These are phyloP conservation scores for Phialemonium atrogriseum DNA, from an alignment of 2,329 filamentous ascomycete genomes.

Conservation along the genomic window DNA sequence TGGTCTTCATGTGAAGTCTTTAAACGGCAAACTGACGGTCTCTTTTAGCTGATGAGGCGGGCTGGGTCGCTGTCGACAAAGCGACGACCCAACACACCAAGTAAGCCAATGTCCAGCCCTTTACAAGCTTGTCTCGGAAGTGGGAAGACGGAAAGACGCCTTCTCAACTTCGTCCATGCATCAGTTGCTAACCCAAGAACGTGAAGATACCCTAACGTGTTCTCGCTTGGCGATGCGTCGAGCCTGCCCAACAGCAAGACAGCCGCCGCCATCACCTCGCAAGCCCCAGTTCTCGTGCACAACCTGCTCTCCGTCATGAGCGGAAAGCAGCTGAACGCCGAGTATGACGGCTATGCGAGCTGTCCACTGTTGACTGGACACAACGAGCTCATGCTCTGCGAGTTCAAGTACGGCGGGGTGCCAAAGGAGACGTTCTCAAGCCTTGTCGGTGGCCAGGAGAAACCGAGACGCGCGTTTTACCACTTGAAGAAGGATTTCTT, in stretches of 20 bases:
- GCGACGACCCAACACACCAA: constrained; percentile 11
- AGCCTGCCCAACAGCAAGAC: constrained; percentile 33
- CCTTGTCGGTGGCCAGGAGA: constrained; percentile 27
- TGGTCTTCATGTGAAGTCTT: no score
- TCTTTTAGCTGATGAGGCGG: constrained; percentile 13
- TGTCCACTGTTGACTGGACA: constrained; percentile 37
- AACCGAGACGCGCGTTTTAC: constrained; percentile 29
- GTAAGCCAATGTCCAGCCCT: no score
- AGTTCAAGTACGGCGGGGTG: constrained; percentile 38
- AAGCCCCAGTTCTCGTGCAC: constrained; percentile 32
- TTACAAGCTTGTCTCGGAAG: constrained; percentile 5
- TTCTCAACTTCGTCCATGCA: constrained; percentile 13
- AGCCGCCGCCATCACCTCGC: constrained; percentile 33
- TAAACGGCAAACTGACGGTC: no score
- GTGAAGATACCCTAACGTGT: constrained; percentile 30
- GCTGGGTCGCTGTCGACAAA: constrained; percentile 15
- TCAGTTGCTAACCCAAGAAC: no score
- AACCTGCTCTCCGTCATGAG: constrained; percentile 28
- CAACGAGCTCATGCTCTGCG: constrained; percentile 35
- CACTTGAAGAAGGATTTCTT: constrained; percentile 38
- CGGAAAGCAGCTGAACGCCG: constrained; percentile 21
- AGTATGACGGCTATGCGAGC: constrained; percentile 35
- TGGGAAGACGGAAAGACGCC: constrained; percentile 12
- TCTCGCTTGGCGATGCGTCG: constrained; percentile 30
- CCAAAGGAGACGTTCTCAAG: constrained; percentile 34